These are phyloP conservation scores for Pyrus betulifolia DNA, from an alignment of 306 rosid genomes.

Conservation along the genomic window DNA sequence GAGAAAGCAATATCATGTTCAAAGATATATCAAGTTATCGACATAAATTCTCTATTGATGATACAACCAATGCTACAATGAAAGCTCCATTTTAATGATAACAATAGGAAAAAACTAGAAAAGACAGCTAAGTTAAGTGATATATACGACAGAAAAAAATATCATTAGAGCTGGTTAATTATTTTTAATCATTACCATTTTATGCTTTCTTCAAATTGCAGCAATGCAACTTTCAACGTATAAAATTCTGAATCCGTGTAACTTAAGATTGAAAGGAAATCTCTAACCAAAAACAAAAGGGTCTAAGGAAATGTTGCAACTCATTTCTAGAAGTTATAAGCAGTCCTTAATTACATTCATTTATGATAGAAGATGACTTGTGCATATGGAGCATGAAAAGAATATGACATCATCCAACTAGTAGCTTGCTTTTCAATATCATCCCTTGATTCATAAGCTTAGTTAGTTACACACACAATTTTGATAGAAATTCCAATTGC, in stretches of 20 bases:
- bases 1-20: conserved; percentile 19
- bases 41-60: not conserved
- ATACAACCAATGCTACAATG: not conserved
- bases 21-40: not conserved
- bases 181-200: not conserved
- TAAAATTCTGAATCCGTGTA: not conserved
- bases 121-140: not conserved
- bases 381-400: not conserved
- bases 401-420: not conserved
- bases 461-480: not conserved
- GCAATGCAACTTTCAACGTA: not conserved
- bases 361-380: not conserved
- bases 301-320: not conserved
- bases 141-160: not conserved
- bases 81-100: not conserved
- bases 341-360: not conserved
- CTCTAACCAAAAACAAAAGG: no score
- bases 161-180: not conserved
- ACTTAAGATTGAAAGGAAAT: not conserved
- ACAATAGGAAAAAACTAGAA: not conserved
- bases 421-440: not conserved
- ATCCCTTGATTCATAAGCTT: not conserved
- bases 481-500: not conserved
- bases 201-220: not conserved
- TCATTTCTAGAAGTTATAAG: not conserved